Percentiles rank a stretch among this genome's conserved stretches.
Conservation (phyloP, 2,329 filamentous ascomycete genomes). For the Diplodia seriata region DNA sequence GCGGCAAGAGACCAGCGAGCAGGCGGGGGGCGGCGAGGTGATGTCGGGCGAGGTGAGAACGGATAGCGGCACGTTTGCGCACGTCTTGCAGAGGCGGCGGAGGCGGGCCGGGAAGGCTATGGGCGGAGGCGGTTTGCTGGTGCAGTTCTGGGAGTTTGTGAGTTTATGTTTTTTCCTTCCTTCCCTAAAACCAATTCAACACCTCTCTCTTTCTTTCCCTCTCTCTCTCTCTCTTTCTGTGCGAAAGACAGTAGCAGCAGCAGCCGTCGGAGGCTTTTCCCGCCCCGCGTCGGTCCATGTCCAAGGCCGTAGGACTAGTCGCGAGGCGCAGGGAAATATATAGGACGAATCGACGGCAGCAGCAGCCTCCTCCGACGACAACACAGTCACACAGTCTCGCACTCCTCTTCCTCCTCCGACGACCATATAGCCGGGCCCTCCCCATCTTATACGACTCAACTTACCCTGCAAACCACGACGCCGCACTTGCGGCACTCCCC, state of each 20-base stretch:
- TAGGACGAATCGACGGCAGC: neutral
- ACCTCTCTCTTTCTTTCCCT: too few species aligned
- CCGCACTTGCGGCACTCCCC: slow-evolving; percentile 80
- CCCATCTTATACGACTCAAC: slow-evolving; percentile 40
- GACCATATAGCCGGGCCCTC: too few species aligned
- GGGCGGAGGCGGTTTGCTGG: slow-evolving; percentile 78
- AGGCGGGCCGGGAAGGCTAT: slow-evolving; percentile 74
- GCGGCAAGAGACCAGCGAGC: slow-evolving; percentile 34
- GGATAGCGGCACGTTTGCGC: slow-evolving; percentile 73
- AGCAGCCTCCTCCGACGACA: too few species aligned
- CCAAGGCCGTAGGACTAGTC: neutral
- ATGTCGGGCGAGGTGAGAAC: slow-evolving; percentile 49
- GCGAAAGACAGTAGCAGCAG: neutral
- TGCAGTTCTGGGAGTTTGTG: slow-evolving; percentile 73
- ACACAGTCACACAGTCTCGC: neutral
- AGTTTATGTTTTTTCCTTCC: neutral
- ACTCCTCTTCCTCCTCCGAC: neutral
- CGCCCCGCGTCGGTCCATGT: too few species aligned
- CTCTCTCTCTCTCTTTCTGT: neutral
- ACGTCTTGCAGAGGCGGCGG: slow-evolving; percentile 79
- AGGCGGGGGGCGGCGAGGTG: slow-evolving; percentile 37
- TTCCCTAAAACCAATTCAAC: too few species aligned
- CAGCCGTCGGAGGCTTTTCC: neutral
- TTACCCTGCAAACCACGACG: slow-evolving; percentile 80
- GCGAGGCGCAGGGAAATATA: too few species aligned